These are phyloP conservation scores for Penicillium paneum DNA, from an alignment of 2,329 filamentous ascomycete genomes.

Conservation along the genomic window DNA sequence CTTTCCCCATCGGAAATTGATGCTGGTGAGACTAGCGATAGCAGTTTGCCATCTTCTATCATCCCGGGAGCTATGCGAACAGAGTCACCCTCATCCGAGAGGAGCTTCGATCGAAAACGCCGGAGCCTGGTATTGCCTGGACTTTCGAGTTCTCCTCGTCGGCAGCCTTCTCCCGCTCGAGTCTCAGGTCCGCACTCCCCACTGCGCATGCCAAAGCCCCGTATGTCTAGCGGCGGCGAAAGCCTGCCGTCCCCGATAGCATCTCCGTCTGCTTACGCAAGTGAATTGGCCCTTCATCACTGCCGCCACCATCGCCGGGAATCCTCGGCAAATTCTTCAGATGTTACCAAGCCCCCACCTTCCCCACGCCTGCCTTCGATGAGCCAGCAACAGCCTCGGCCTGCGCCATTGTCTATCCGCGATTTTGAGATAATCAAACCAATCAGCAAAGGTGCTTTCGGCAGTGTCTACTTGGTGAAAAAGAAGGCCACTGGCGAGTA, in stretches of 20 bases:
- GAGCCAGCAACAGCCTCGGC: conserved; percentile 72
- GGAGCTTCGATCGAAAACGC: conserved; percentile 79
- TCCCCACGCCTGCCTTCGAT: conserved; percentile 79
- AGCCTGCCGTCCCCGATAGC: conserved; percentile 75
- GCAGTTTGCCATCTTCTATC: conserved; percentile 78
- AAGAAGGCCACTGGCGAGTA: conserved; percentile 99
- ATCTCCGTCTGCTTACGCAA: conserved; percentile 79
- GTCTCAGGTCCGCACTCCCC: conserved; percentile 75
- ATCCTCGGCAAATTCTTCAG: conserved; percentile 83
- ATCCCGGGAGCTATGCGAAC: conserved; percentile 69
- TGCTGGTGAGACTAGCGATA: conserved; percentile 75
- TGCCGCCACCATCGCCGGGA: conserved; percentile 77
- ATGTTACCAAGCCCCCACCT: conserved; percentile 63
- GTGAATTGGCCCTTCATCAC: conserved; percentile 58
- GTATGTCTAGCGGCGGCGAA: conserved; percentile 55
- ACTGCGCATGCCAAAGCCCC: conserved; percentile 78
- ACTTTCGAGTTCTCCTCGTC: conserved; percentile 67
- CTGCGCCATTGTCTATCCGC: conserved; percentile 92
- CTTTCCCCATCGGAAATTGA: conserved; percentile 83
- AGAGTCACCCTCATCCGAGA: conserved; percentile 87
- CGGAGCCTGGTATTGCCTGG: conserved; percentile 81
- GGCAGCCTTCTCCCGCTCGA: conserved; percentile 85
- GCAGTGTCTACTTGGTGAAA: conserved; percentile 95
- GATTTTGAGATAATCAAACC: conserved; percentile 99
- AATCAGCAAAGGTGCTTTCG: conserved; percentile 97